phyloP scores from a whole-genome alignment of 1,284 basidiomycete genomes.

The Tilletia caries region DNA sequence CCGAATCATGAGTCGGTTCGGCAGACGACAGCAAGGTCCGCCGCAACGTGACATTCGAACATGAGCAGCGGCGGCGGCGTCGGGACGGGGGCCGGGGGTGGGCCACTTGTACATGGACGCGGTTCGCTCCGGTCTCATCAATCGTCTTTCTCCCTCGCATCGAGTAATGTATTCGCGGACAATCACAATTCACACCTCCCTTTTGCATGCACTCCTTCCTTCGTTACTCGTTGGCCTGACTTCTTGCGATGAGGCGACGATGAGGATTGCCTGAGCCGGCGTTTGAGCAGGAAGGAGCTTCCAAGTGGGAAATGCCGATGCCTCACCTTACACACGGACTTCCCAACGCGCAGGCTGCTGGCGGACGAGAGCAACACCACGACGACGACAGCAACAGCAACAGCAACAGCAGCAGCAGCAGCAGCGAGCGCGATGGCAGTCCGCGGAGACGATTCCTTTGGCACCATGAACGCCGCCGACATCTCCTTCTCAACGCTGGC shows the following conservation, averaged over 20 bases:
- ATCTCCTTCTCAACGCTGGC: not conserved
- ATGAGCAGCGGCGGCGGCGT: no score
- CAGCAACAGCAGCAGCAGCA: not conserved
- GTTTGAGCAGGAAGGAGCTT: no score
- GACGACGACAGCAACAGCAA: not conserved
- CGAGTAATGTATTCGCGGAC: no score
- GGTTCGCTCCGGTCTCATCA: not conserved
- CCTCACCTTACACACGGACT: no score
- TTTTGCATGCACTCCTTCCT: not conserved
- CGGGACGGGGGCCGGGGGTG: not conserved
- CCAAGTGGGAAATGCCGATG: no score
- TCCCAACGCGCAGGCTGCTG: no score
- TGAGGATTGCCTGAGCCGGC: no score
- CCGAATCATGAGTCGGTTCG: not conserved
- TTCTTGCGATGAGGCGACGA: no score
- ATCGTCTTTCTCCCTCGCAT: not conserved
- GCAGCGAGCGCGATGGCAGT: not conserved
- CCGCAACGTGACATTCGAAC: not conserved
- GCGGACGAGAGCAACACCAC: not conserved
- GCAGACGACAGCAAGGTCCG: not conserved
- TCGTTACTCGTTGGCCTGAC: no score
- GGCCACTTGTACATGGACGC: not conserved
- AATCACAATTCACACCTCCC: not conserved
- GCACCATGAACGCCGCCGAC: constrained; percentile 4
- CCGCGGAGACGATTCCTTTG: constrained; percentile 1